phyloP scores from a whole-genome alignment of 2,329 filamentous ascomycete species.

The Pezicula radicicola region DNA sequence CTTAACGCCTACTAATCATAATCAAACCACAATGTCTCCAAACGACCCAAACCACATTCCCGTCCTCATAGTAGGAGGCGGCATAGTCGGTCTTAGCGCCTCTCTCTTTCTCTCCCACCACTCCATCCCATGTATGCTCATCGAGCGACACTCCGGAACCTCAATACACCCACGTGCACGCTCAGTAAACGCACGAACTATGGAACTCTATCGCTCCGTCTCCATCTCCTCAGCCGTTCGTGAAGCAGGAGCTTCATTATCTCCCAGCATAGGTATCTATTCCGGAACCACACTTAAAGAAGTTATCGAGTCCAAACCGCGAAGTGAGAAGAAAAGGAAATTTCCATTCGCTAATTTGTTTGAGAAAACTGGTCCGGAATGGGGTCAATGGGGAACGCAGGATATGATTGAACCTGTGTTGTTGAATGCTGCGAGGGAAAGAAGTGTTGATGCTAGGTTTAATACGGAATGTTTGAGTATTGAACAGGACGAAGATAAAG shows the following conservation, averaged over 20 bases:
- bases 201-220: constrained; percentile 32
- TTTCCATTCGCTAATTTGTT: constrained; percentile 17
- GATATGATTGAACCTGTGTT: constrained; percentile 38
- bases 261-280: constrained; percentile 17
- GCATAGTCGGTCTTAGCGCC: constrained; percentile 36
- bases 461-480: constrained; percentile 23
- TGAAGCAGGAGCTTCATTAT: constrained; percentile 16
- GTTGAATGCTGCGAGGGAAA: constrained; percentile 26
- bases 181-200: constrained; percentile 33
- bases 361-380: constrained; percentile 12
- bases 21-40: too few species aligned
- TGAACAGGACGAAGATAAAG: constrained; percentile 20
- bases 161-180: constrained; percentile 35
- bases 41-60: constrained; percentile 3
- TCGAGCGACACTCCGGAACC: constrained; percentile 33
- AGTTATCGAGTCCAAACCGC: constrained; percentile 13
- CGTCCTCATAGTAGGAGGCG: constrained; percentile 37
- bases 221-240: constrained; percentile 22
- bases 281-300: constrained; percentile 11
- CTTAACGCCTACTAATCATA: too few species aligned
- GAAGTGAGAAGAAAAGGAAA: constrained; percentile 18
- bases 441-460: constrained; percentile 33
- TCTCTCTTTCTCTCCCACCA: constrained; percentile 33
- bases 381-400: constrained; percentile 31
- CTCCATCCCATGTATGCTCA: constrained; percentile 29